Conservation (phyloP, 176 grass and related monocot genomes). For the Typha latifolia region DNA sequence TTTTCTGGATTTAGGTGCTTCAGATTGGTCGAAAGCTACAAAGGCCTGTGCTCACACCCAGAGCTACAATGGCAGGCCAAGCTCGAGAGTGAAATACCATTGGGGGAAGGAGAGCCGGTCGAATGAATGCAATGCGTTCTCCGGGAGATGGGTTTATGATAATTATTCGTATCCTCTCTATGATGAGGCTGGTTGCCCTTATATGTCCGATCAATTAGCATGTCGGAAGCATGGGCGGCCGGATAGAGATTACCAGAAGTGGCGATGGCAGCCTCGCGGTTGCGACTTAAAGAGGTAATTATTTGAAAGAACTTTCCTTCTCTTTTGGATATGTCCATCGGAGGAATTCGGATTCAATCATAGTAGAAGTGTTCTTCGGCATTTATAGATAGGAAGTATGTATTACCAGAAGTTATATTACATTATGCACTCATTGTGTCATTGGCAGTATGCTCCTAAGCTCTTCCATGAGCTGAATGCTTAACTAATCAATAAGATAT, state of each 20-base stretch:
- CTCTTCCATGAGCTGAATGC: too few relatives aligned
- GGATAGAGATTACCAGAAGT: conserved; percentile 14
- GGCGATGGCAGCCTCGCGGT: conserved; percentile 18
- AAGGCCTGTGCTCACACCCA: background rate
- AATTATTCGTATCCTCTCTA: conserved; percentile 7
- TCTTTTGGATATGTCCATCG: background rate
- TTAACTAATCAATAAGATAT: too few relatives aligned
- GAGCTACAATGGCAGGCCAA: background rate
- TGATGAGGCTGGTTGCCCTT: conserved; percentile 4
- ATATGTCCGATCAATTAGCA: conserved; percentile 14
- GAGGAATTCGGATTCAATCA: too few relatives aligned
- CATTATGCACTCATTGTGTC: too few relatives aligned
- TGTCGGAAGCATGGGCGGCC: conserved; percentile 14
- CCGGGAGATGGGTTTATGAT: conserved; percentile 12
- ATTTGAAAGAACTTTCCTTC: background rate
- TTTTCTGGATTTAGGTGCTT: background rate
- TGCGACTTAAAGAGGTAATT: conserved; percentile 11
- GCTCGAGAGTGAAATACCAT: background rate
- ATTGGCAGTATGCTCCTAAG: too few relatives aligned
- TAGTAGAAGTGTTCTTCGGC: too few relatives aligned
- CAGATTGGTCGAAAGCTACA: conserved; percentile 1
- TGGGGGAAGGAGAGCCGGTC: background rate
- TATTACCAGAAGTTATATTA: too few relatives aligned
- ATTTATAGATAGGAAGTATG: too few relatives aligned
- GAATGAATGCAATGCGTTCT: conserved; percentile 5